These are phyloP conservation scores for Lagerstroemia speciosa DNA, from an alignment of 345 rosid genomes.

Conservation along the genomic window DNA sequence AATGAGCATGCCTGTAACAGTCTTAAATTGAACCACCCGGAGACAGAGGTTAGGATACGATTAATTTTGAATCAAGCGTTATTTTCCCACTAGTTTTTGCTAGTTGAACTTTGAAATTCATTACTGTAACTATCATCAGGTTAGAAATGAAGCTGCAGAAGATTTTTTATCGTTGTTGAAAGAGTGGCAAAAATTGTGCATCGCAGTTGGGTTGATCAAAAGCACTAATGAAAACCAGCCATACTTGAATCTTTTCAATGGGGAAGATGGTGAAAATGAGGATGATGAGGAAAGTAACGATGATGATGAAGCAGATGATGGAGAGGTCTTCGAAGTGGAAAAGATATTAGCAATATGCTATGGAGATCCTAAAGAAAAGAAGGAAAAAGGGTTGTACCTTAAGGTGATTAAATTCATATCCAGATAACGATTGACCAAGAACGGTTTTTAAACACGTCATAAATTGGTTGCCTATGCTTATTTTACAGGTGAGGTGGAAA, in stretches of 20 bases:
- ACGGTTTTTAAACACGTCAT: not conserved
- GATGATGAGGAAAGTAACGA: slow-evolving; percentile 14
- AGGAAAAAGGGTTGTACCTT: slow-evolving; percentile 29
- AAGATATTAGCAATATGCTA: slow-evolving; percentile 35
- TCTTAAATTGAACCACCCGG: slow-evolving; percentile 48
- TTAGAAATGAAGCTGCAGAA: slow-evolving; percentile 55
- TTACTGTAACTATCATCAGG: slow-evolving; percentile 26
- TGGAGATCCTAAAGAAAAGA: slow-evolving; percentile 38
- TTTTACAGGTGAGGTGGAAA: slow-evolving; percentile 54
- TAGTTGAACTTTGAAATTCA: not conserved
- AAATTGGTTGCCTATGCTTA: not conserved
- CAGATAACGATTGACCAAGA: not conserved
- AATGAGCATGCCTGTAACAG: slow-evolving; percentile 49
- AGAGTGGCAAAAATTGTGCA: slow-evolving; percentile 58
- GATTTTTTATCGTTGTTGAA: slow-evolving; percentile 43
- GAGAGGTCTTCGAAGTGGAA: slow-evolving; percentile 50
- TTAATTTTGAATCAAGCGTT: not conserved
- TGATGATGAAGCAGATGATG: slow-evolving; percentile 14
- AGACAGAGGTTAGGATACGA: slow-evolving; percentile 38
- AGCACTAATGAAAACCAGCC: slow-evolving; percentile 15
- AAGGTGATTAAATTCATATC: slow-evolving; percentile 28
- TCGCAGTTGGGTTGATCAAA: slow-evolving; percentile 29
- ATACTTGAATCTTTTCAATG: slow-evolving; percentile 12
- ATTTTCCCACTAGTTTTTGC: not conserved
- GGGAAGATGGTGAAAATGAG: slow-evolving; percentile 15